phyloP scores from a whole-genome alignment of 169 alveolate genomes.

The Amoebophrya sp. region DNA sequence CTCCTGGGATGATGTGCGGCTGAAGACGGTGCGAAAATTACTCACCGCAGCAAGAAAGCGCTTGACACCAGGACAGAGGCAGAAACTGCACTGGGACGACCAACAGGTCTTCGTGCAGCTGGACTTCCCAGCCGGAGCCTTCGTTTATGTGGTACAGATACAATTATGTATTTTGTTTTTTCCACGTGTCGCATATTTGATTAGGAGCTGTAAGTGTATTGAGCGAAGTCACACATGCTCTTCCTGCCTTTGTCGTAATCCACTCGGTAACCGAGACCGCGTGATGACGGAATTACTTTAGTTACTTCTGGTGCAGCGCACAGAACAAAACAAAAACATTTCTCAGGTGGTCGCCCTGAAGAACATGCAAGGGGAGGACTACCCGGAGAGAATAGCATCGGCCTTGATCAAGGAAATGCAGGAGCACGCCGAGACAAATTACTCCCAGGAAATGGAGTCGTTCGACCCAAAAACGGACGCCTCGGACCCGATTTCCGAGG shows the following conservation, averaged over 20 bases:
- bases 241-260: no score
- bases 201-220: no score
- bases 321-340: no score
- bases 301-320: no score
- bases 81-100: not conserved
- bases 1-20: not conserved
- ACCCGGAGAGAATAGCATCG: not conserved
- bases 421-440: not conserved
- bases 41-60: not conserved
- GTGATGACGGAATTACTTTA: no score
- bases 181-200: no score
- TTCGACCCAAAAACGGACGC: no score
- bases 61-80: not conserved
- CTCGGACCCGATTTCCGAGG: not conserved
- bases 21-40: not conserved
- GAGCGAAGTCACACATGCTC: no score
- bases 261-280: no score
- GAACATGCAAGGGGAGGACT: not conserved
- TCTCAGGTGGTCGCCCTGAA: not conserved
- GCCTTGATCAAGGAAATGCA: not conserved
- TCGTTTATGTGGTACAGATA: not conserved
- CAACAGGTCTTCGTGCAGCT: not conserved
- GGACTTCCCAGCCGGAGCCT: not conserved
- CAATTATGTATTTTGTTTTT: no score
- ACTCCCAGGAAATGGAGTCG: not conserved